Base-by-base conservation (phyloP, 805 yeast genomes). In the Ogataea naganishii region DNA sequence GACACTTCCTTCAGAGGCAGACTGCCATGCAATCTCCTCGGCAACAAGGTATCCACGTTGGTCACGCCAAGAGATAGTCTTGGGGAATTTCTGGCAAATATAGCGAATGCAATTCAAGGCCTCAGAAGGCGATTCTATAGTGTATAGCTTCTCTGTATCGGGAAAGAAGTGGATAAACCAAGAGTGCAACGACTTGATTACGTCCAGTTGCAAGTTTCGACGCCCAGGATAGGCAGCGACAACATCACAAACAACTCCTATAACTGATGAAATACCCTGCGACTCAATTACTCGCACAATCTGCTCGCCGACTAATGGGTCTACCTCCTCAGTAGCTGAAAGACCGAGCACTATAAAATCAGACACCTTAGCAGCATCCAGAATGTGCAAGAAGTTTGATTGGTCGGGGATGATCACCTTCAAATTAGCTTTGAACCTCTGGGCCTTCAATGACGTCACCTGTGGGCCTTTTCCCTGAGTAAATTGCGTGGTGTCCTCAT, bases 301-400 rank as follows among this genome's bases (percentile, higher is more conserved):
- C 46, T 84, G 88, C 58, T 92, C 98, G 28, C 97, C 97, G 44
- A 74, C 71, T 23, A 67, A 69, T 26, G 66, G 63, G 41, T 80
- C 86, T 31, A 89, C 89, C 58, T 92, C 97, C 28, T 75, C 71
- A 13, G 72, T 62, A 6, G 95, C 95, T 34, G 95, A 84, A 24
- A 92, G 61, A n/a, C 88, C 94, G 53, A 92, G 81, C 1, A 94
- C 60, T 3, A 86, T 92, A 49, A 75, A 85, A 60, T 92, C 98
- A 0, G 97, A 78, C 5, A 83, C 73, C 48, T 83, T 83, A 13
- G 94, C 84, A 20, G 94, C 80, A 57, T 92, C 96, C 34, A 92
- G 51, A 19, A 92, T 66, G 13, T 80, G 62, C 21, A 83, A 53
- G 30, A 86, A 67, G 48, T 80, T 72, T 30, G 59, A 49, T 60